These are phyloP conservation scores for Lolium multiflorum DNA, from an alignment of 176 grass and related monocot species.

Conservation along the genomic window DNA sequence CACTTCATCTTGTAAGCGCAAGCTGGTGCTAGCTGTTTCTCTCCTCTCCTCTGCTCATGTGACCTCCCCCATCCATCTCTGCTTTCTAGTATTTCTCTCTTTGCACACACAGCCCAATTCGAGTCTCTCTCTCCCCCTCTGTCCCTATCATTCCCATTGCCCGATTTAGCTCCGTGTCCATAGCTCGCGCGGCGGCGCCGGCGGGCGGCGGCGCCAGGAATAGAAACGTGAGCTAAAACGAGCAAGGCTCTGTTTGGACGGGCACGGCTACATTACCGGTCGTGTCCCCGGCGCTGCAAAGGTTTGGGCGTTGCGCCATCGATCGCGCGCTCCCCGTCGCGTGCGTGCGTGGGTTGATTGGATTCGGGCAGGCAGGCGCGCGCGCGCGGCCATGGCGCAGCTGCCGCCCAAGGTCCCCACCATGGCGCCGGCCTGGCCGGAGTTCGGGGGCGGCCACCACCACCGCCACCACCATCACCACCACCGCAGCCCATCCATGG, in stretches of 20 bases:
- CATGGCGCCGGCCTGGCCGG: slow-evolving; percentile 60
- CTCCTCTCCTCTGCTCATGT: slow-evolving; percentile 58
- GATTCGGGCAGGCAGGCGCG: background rate
- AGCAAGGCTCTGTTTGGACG: slow-evolving; percentile 21
- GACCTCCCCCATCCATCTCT: background rate
- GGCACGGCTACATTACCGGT: slow-evolving; percentile 28
- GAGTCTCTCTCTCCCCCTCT: background rate
- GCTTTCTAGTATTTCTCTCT: slow-evolving; percentile 12
- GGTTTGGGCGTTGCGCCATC: slow-evolving; percentile 47
- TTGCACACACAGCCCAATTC: background rate
- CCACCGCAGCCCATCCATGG: slow-evolving; percentile 60
- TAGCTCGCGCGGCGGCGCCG: slow-evolving; percentile 35
- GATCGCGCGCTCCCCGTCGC: slow-evolving; percentile 53
- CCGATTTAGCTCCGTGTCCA: slow-evolving; percentile 42
- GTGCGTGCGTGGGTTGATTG: slow-evolving; percentile 45
- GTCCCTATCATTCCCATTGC: slow-evolving; percentile 44
- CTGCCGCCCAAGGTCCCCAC: slow-evolving; percentile 78
- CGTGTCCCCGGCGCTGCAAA: background rate
- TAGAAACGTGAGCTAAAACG: slow-evolving; percentile 41
- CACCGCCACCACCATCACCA: slow-evolving; percentile 51
- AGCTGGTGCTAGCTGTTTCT: slow-evolving; percentile 83
- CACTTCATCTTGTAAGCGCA: slow-evolving; percentile 26
- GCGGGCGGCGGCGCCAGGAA: slow-evolving; percentile 19
- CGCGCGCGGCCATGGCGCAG: slow-evolving; percentile 72
- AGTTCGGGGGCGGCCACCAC: slow-evolving; percentile 49